Base-by-base conservation (phyloP, 2,329 filamentous ascomycete species). In the Botryotinia calthae region DNA sequence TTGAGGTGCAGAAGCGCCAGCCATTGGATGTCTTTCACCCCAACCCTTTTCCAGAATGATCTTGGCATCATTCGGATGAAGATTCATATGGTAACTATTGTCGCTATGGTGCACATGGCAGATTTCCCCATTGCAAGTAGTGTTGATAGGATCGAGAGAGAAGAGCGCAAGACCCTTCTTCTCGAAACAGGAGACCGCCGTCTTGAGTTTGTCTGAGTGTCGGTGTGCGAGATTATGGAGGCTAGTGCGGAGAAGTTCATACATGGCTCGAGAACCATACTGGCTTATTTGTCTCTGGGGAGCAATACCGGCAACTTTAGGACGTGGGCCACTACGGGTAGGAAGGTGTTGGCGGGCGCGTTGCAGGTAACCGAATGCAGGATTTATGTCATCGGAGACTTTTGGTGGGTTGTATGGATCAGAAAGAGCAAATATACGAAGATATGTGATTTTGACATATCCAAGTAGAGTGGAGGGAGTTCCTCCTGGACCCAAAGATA, bases 81-180 rank as follows among this genome's bases (percentile, higher is more conserved):
- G 85, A 66, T 89, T 93, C 83, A 96, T 85, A 81, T 97, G 94
- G 86, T 96, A 85, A 5, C 89, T 92, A 74, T 91, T 88, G 76
- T 96, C 93, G 37, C 87, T 90, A 66, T 90, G 88, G 82, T 97
- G 94, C 18, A 93, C 88, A 81, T 97, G 94, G 78, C 89, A 92
- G 61, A 97, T 87, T 82, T 97, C 94, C n/a, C 93, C 93, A 76
- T 91, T 88, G 77, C 91, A 93, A 18, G 89, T 93, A 44, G 88
- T 87, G 79, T 91, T 91, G 75, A 91, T 84, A 0, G 91, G 90
- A 68, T 87, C 84, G 4, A 83, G 84, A 1, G 91, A 87, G 81
- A 95, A 96, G 0, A 97, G 85, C 0, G 91, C 93, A 9, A 93
- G 86, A 59, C 91, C 91, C 79, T 95, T 90, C 83, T 95, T 95